These are phyloP conservation scores for Sporisorium exsertum DNA, from an alignment of 1,284 basidiomycete species.

Conservation along the genomic window DNA sequence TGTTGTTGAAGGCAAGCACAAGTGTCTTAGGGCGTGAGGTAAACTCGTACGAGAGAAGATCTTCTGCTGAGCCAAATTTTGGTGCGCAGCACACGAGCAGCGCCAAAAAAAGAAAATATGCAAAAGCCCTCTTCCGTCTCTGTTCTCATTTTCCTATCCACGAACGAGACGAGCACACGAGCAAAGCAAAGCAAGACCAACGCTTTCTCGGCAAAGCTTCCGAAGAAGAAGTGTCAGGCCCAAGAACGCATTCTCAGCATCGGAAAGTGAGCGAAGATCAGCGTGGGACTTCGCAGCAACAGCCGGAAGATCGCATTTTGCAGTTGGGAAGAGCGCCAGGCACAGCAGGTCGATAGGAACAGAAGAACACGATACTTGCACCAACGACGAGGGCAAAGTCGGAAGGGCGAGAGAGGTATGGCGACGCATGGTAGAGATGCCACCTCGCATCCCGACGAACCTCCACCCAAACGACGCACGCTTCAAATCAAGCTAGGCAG, in stretches of 20 bases:
- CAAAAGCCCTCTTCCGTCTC: not conserved
- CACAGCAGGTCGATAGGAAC: too few relatives aligned
- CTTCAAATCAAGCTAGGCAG: conserved; percentile 51
- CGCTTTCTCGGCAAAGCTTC: conserved; percentile 11
- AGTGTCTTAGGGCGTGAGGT: not conserved
- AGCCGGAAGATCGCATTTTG: too few relatives aligned
- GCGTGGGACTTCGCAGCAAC: too few relatives aligned
- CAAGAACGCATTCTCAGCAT: conserved; percentile 3
- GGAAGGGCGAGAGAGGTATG: conserved; percentile 20
- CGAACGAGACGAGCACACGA: conserved; percentile 4
- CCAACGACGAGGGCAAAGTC: not conserved
- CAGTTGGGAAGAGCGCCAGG: too few relatives aligned
- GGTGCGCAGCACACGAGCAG: not conserved
- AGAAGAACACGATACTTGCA: too few relatives aligned
- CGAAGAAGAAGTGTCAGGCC: not conserved
- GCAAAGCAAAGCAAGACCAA: conserved; percentile 11
- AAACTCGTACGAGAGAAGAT: conserved; percentile 9
- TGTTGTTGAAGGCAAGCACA: not conserved
- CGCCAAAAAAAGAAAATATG: not conserved
- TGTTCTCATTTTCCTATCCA: not conserved
- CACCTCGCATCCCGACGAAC: conserved; percentile 38
- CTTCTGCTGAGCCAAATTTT: not conserved
- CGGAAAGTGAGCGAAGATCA: too few relatives aligned
- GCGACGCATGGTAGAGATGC: conserved; percentile 34
- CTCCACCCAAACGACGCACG: conserved; percentile 28